These are phyloP conservation scores for Candida ponderosae DNA, from an alignment of 805 yeast genomes.

Conservation along the genomic window DNA sequence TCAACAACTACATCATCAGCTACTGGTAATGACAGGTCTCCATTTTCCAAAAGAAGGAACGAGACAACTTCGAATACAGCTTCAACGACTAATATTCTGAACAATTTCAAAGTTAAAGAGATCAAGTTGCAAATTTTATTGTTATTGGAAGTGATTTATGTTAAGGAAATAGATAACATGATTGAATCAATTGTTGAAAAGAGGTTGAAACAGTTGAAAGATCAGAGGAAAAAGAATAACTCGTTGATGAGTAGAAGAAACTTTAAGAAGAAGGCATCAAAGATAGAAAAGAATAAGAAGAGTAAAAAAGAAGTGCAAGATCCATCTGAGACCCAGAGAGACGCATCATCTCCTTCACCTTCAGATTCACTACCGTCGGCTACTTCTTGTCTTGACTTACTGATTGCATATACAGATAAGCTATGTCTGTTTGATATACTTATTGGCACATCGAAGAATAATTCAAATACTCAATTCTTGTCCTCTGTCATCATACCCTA, in stretches of 20 bases:
- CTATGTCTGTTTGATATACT: constrained; percentile 47
- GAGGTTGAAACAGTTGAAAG: constrained; percentile 21
- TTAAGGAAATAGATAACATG: constrained; percentile 27
- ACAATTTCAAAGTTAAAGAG: constrained; percentile 43
- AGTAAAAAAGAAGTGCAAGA: too few relatives aligned
- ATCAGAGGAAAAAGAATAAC: constrained; percentile 14
- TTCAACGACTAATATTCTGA: constrained; percentile 20
- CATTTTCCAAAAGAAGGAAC: constrained; percentile 2
- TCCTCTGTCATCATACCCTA: constrained; percentile 47
- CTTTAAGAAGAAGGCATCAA: constrained; percentile 8
- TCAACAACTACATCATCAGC: constrained; percentile 16
- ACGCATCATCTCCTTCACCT: constrained; percentile 5
- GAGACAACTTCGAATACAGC: background rate
- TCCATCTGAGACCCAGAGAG: too few relatives aligned
- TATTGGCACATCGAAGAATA: constrained; percentile 28
- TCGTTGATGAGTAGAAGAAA: constrained; percentile 24
- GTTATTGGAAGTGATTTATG: constrained; percentile 35
- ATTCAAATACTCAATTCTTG: constrained; percentile 37
- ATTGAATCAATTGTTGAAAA: background rate
- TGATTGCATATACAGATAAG: constrained; percentile 43
- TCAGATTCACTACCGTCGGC: background rate
- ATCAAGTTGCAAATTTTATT: constrained; percentile 47
- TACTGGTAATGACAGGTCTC: constrained; percentile 10
- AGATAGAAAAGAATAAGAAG: constrained; percentile 18
- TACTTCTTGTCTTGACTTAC: constrained; percentile 10